phyloP scores from a whole-genome alignment of 2,329 filamentous ascomycete species.

The Diplodia mutila region DNA sequence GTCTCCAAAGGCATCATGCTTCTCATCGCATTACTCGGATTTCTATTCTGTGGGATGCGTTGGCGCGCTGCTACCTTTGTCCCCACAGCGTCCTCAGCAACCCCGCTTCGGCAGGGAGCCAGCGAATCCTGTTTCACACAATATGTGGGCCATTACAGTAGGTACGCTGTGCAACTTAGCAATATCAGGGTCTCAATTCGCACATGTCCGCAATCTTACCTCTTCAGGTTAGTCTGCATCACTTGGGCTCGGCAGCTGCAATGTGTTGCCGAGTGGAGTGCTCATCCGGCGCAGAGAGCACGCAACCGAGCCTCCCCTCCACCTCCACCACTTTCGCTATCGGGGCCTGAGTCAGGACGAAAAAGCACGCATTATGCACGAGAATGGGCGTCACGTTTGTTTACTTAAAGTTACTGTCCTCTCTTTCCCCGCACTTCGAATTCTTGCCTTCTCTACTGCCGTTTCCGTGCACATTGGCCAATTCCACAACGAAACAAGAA shows the following conservation, averaged over 20 bases:
- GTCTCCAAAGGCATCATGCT: no score
- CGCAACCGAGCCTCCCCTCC: conserved; percentile 1
- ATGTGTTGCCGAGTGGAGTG: not conserved
- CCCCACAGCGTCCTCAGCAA: no score
- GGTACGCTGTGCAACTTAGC: not conserved
- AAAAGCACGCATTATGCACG: not conserved
- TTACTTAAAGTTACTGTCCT: not conserved
- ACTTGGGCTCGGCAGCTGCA: not conserved
- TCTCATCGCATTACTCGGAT: no score
- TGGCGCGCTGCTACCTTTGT: no score
- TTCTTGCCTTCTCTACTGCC: no score
- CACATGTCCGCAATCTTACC: not conserved
- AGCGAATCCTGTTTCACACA: not conserved
- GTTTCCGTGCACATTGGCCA: no score
- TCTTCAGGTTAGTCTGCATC: not conserved
- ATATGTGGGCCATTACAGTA: not conserved
- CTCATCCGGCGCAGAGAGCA: not conserved
- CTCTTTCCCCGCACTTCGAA: not conserved
- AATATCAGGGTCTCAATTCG: not conserved
- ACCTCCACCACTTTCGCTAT: not conserved
- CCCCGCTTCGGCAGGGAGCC: no score
- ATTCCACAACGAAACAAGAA: no score
- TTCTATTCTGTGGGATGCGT: no score
- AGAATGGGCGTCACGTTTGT: not conserved
- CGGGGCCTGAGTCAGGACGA: not conserved